A percentile compares a stretch with the other conserved stretches of the same genome.
Conservation (phyloP, 495 filamentous ascomycete genomes). For the Cryomyces antarcticus region DNA sequence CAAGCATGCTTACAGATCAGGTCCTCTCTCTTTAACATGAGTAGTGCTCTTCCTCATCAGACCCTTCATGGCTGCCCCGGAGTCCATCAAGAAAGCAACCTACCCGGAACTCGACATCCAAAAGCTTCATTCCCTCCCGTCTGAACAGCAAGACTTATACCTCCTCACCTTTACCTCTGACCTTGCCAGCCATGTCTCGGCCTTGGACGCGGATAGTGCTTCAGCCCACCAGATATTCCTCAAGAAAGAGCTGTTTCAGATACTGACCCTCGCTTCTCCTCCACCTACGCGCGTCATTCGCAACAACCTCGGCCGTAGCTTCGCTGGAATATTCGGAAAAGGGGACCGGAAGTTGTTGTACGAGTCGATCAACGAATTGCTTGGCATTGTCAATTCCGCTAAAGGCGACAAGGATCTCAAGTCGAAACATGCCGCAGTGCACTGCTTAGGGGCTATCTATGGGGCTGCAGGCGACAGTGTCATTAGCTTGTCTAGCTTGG, state of each 20-base stretch:
- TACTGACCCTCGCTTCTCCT: constrained; percentile 70
- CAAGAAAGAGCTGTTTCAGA: constrained; percentile 77
- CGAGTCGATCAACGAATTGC: constrained; percentile 79
- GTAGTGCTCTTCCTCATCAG: too few relatives aligned
- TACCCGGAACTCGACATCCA: constrained; percentile 56
- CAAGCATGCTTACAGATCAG: too few relatives aligned
- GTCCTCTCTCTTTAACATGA: too few relatives aligned
- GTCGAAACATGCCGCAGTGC: constrained; percentile 68
- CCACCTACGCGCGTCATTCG: constrained; percentile 74
- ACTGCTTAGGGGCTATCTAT: constrained; percentile 78
- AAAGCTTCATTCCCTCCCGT: constrained; percentile 74
- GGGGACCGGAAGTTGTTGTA: constrained; percentile 84
- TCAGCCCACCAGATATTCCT: constrained; percentile 74
- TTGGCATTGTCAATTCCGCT: constrained; percentile 49
- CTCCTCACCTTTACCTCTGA: constrained; percentile 75
- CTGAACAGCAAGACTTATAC: constrained; percentile 90
- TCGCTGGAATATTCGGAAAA: constrained; percentile 64
- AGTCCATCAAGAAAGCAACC: background rate
- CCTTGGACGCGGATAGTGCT: constrained; percentile 52
- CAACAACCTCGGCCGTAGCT: constrained; percentile 67
- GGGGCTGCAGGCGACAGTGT: constrained; percentile 83
- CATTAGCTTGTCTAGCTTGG: constrained; percentile 59
- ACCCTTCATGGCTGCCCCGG: too few relatives aligned
- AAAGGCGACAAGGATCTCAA: constrained; percentile 64
- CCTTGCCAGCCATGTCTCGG: constrained; percentile 59